Evolutionary conservation across 2,329 filamentous ascomycete species (phyloP).

Genomic region (Cladophialophora immunda): DNA sequence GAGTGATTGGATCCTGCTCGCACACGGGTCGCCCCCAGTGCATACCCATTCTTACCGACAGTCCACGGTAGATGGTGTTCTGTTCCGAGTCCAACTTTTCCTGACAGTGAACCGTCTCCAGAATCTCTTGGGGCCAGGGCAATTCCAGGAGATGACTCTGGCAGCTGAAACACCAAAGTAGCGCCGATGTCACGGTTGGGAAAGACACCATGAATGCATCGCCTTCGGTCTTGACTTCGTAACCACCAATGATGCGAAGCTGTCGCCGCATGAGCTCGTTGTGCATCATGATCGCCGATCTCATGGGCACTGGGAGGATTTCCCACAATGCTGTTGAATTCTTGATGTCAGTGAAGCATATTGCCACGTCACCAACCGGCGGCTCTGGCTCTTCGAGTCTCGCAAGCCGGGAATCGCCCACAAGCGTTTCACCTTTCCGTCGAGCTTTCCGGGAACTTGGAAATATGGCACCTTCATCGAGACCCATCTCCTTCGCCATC

Average conservation of each 20-base stretch:
- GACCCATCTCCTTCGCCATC: constrained; percentile 77
- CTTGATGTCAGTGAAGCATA: constrained; percentile 99
- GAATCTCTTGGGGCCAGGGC: constrained; percentile 90
- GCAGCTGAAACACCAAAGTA: constrained; percentile 96
- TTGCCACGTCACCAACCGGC: constrained; percentile 86
- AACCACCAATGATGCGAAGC: constrained; percentile 90
- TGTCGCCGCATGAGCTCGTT: constrained; percentile 97
- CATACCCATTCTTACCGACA: constrained; percentile 97
- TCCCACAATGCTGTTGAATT: constrained; percentile 97
- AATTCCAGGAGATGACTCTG: constrained; percentile 88
- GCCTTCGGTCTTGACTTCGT: constrained; percentile 99
- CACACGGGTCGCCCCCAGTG: constrained; percentile 95
- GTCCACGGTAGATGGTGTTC: constrained; percentile 87
- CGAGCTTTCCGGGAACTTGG: constrained; percentile 71
- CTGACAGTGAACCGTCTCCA: constrained; percentile 85
- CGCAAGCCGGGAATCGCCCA: constrained; percentile 85
- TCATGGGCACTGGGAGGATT: constrained; percentile 92
- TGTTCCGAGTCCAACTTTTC: constrained; percentile 83
- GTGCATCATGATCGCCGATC: constrained; percentile 94
- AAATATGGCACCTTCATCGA: constrained; percentile 67
- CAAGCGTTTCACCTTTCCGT: constrained; percentile 56
- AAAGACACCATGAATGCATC: constrained; percentile 99
- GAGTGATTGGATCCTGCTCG: constrained; percentile 93
- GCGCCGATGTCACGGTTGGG: constrained; percentile 89
- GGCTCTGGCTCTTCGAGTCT: constrained; percentile 91